Conservation (phyloP, 2,329 filamentous ascomycete genomes). For the Aspergillus transmontanensis region DNA sequence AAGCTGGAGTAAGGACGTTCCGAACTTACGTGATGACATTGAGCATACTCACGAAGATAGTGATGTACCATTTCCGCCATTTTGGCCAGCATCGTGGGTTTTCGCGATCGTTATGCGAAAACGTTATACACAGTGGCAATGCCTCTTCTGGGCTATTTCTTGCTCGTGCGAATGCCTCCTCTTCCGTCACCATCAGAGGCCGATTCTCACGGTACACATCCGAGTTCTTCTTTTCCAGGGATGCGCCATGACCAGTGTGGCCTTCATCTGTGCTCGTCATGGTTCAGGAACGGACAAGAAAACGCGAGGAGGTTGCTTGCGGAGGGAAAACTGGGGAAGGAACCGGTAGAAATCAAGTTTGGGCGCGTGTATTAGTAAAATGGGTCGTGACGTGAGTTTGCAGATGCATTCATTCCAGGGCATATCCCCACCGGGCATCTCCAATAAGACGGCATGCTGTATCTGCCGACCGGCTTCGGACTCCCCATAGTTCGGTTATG, state of each 20-base stretch:
- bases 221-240: constrained; percentile 17
- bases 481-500: background rate
- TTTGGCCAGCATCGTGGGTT: constrained; percentile 46
- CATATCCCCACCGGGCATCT: background rate
- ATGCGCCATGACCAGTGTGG: background rate
- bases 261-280: background rate
- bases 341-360: background rate
- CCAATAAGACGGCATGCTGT: background rate
- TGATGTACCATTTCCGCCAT: constrained; percentile 46
- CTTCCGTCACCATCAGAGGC: constrained; percentile 22
- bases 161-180: constrained; percentile 28
- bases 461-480: background rate
- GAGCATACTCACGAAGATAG: constrained; percentile 41
- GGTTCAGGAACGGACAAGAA: background rate
- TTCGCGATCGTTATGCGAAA: constrained; percentile 26
- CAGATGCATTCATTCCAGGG: background rate
- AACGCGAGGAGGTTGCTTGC: background rate
- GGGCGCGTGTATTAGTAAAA: background rate
- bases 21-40: constrained; percentile 31
- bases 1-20: no score
- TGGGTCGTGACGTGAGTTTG: background rate
- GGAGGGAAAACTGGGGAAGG: background rate
- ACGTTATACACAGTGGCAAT: constrained; percentile 26
- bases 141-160: constrained; percentile 26
- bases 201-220: constrained; percentile 17